Evolutionary conservation across 179 eudicot genomes (phyloP), one percentile per base, ranked within the genome.

Genomic region (Sideroxylon spinosum): DNA sequence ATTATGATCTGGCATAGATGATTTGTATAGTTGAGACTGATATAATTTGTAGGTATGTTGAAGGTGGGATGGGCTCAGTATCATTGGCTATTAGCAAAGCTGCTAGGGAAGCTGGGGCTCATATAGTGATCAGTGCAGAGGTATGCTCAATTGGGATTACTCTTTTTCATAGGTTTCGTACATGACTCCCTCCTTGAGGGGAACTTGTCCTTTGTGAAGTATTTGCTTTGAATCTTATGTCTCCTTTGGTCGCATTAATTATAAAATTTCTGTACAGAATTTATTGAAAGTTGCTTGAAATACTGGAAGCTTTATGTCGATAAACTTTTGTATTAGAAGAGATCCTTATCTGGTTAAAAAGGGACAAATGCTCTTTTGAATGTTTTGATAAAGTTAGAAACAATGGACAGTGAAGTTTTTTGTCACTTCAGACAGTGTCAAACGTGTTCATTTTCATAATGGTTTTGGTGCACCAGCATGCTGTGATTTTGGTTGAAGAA

Each of bases 11-110:
- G 49, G 52, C 53, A 32, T 22, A 12, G 52, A 23, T 50, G 19
- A 55, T 57, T 17, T 74, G 14, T 72, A 46, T 44, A 28, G 29
- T 84, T 83, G 69, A 50, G 19, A 82, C 37, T 78, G 79, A 69
- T 70, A 57, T 78, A 57, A 71, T 75, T 60, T 84, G 79, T 81
- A 95, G 99, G 87, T 92, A 93, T 84, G 98, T 95, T 32, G 92
- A 95, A 87, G 99, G 99, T 71, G 99, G 99, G 59, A 96, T 96
- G 99, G 99, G 99, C 59, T 89, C 95, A 50, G 93, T 96, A 56
- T 94, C 99, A 17, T 76, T 73, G 81, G 93, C 99, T 72, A 94
- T 96, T 62, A 82, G 86, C 78, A 86, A 79, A 77, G 99, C 98
- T 78, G 99, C 98, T 61, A 78, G 70, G 80, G 99, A 92, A 88